A percentile compares a stretch with the other conserved stretches of the same genome.
phyloP scores from a whole-genome alignment of 2,329 filamentous ascomycete genomes.

The Xylaria sp. region DNA sequence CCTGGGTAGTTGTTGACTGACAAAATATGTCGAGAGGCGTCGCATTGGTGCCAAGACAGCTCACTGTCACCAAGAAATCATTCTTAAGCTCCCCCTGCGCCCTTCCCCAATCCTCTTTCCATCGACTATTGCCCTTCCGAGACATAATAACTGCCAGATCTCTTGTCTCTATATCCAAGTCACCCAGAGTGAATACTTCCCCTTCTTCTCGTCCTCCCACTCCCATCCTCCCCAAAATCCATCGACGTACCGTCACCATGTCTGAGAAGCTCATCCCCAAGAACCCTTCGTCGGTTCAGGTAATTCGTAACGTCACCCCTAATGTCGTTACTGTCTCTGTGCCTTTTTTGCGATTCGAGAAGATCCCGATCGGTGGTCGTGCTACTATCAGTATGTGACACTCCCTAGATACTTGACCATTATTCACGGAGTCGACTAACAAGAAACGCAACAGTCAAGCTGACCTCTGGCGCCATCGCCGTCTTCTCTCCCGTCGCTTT shows the following conservation, averaged over 20 bases:
- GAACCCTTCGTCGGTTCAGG: conserved; percentile 85
- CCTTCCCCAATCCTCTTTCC: conserved; percentile 11
- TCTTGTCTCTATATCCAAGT: not conserved
- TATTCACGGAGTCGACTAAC: conserved; percentile 8
- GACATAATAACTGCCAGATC: conserved; percentile 8
- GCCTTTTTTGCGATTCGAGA: conserved; percentile 85
- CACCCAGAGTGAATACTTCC: not conserved
- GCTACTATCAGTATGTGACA: conserved; percentile 79
- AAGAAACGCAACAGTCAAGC: conserved; percentile 30
- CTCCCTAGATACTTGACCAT: not conserved
- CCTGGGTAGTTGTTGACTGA: conserved; percentile 7
- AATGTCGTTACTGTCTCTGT: conserved; percentile 82
- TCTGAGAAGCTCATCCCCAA: conserved; percentile 72
- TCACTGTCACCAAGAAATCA: conserved; percentile 24
- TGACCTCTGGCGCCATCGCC: conserved; percentile 80
- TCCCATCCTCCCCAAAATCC: conserved; percentile 17
- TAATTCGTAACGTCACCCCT: conserved; percentile 85
- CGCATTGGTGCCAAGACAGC: conserved; percentile 31
- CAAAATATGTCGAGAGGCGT: conserved; percentile 18
- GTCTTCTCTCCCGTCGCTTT: conserved; percentile 93
- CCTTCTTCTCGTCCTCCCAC: not conserved
- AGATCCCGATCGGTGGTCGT: conserved; percentile 84
- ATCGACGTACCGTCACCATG: conserved; percentile 56
- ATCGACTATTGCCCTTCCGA: conserved; percentile 17
- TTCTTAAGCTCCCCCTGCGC: conserved; percentile 37